Base-by-base conservation (phyloP, 768 basidiomycete species). In the Amanita pseudoporphyria region DNA sequence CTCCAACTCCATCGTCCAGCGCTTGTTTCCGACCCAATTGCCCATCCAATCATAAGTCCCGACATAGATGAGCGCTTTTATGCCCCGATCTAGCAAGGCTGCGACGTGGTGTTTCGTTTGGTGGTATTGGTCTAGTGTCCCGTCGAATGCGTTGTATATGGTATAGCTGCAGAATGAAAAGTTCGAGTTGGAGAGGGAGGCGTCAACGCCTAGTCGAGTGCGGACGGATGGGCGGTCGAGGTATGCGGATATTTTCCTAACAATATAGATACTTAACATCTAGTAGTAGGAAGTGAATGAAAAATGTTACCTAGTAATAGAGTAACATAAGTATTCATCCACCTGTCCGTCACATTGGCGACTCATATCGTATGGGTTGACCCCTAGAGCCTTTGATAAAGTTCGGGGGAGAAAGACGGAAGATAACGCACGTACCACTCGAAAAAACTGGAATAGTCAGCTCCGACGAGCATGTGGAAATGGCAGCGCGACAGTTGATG, bases 21-120 rank as follows among this genome's bases (percentile, higher is more conserved):
- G 67, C 57, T 82, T 76, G 60, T 89, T 89, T 5, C 81, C 83
- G 22, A 85, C 65, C 73, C 79, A 82, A 60, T 87, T 87, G 62
- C 85, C 87, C 46, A 80, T 80, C 79, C 79, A 85, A 55, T 86
- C 84, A 51, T 82, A 80, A 28, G 71, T 72, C 6, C 84, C 85
- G 1, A 80, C 81, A 54, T 86, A 87, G 47, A 83, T 77, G 26
- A 91, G 71, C 14, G 82, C 76, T 2, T 76, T 72, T 22, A 92
- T 67, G 0, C 79, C 81, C 16, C 83, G 77, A 52, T 90, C 87
- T 14, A 91, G 76, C 32, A 91, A 73, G 0, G 72, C 75, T 1
- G 77, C 71, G 54, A 86, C 71, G 62, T 85, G 79, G 62, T 77
- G 60, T 57, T 77, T 64, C 45, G 79, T 70, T 37, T 72, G 69